phyloP scores from a whole-genome alignment of 1,284 basidiomycete genomes.

The Naganishia sp. region DNA sequence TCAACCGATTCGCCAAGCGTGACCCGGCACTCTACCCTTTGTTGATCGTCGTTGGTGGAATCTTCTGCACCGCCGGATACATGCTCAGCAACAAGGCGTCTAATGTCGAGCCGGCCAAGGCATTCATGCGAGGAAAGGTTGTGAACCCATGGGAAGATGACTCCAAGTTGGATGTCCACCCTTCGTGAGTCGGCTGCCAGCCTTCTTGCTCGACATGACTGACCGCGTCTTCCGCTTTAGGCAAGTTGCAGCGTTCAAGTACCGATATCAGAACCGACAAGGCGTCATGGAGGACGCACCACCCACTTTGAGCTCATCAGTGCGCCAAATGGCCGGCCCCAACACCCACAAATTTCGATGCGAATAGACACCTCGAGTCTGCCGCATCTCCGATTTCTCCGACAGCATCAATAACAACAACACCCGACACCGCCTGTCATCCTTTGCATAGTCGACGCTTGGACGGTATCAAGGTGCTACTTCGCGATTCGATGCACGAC shows the following conservation, averaged over 20 bases:
- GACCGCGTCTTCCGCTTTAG: slow-evolving; percentile 26
- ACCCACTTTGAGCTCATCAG: slow-evolving; percentile 40
- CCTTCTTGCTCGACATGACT: neutral
- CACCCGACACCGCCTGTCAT: neutral
- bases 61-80: slow-evolving; percentile 50
- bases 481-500: slow-evolving; percentile 24
- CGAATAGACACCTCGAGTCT: slow-evolving; percentile 1
- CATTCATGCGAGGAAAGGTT: slow-evolving; percentile 39
- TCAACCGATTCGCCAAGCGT: slow-evolving; percentile 53
- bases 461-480: slow-evolving; percentile 7
- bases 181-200: slow-evolving; percentile 39
- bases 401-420: neutral
- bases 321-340: slow-evolving; percentile 20
- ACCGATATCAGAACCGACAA: slow-evolving; percentile 52
- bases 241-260: slow-evolving; percentile 53
- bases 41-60: slow-evolving; percentile 47
- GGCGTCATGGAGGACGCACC: slow-evolving; percentile 51
- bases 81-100: slow-evolving; percentile 46
- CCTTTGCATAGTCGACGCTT: neutral
- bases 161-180: slow-evolving; percentile 46
- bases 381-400: too few relatives aligned
- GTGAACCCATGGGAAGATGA: slow-evolving; percentile 49
- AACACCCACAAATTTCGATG: slow-evolving; percentile 24
- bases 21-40: slow-evolving; percentile 55
- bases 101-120: slow-evolving; percentile 41